phyloP scores from a whole-genome alignment of 805 yeast species.

The Yamadazyma akitaensis region DNA sequence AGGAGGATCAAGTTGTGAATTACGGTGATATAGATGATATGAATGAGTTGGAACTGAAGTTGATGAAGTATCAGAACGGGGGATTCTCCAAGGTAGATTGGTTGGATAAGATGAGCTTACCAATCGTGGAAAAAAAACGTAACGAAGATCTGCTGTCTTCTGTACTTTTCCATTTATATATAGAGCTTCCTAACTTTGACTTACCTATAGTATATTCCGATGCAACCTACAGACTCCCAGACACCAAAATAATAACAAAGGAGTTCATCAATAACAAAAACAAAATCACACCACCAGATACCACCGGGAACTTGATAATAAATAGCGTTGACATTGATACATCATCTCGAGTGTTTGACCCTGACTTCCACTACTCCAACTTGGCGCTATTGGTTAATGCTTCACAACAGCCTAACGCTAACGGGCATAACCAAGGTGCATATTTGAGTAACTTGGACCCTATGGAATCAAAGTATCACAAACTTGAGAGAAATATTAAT shows the following conservation, averaged over 20 bases:
- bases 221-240: slow-evolving; percentile 8
- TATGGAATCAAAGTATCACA: slow-evolving; percentile 81
- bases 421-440: not conserved
- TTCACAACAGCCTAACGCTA: slow-evolving; percentile 1
- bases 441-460: slow-evolving; percentile 49
- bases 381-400: slow-evolving; percentile 2
- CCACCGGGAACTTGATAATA: slow-evolving; percentile 24
- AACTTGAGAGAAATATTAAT: slow-evolving; percentile 73
- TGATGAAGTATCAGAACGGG: slow-evolving; percentile 66
- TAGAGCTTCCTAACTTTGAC: slow-evolving; percentile 44
- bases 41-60: slow-evolving; percentile 44
- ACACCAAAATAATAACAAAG: slow-evolving; percentile 1
- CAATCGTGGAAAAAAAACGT: slow-evolving; percentile 8
- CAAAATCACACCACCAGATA: slow-evolving; percentile 3
- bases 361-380: slow-evolving; percentile 27
- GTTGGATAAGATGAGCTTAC: slow-evolving; percentile 58
- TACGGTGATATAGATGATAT: slow-evolving; percentile 18
- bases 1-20: slow-evolving; percentile 8
- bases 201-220: slow-evolving; percentile 43
- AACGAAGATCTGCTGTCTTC: not conserved
- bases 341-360: slow-evolving; percentile 42
- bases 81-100: slow-evolving; percentile 61
- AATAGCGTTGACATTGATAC: slow-evolving; percentile 32
- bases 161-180: slow-evolving; percentile 23
- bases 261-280: not conserved